Evolutionary conservation across 2,329 filamentous ascomycete species (phyloP).

Genomic region (Zasmidium citrigriseum): DNA sequence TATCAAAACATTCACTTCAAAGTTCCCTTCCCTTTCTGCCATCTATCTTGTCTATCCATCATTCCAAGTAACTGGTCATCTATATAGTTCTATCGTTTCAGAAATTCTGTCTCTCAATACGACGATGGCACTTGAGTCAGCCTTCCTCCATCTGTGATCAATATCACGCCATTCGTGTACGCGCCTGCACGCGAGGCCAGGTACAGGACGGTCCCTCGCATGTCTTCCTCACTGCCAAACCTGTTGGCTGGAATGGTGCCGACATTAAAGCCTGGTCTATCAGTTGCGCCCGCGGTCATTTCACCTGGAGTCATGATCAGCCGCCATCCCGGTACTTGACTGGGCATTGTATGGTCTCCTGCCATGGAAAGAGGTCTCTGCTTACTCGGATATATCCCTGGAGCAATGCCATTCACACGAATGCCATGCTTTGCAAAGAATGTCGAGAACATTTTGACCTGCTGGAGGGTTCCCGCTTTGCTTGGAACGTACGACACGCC

Average conservation of each 20-base stretch:
- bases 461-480: slow-evolving; percentile 45
- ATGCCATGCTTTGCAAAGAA: slow-evolving; percentile 46
- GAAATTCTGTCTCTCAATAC: too few relatives aligned
- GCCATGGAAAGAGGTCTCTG: neutral
- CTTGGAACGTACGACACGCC: slow-evolving; percentile 41
- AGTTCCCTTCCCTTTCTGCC: too few relatives aligned
- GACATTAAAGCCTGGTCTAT: slow-evolving; percentile 11
- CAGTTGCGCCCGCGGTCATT: slow-evolving; percentile 12
- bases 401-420: slow-evolving; percentile 48
- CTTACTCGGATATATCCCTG: slow-evolving; percentile 34
- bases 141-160: slow-evolving; percentile 63
- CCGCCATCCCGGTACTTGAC: neutral
- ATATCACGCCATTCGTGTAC: slow-evolving; percentile 65
- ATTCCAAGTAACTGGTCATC: too few relatives aligned
- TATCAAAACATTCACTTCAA: too few relatives aligned
- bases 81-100: too few relatives aligned
- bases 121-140: neutral
- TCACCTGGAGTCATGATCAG: slow-evolving; percentile 8
- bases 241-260: slow-evolving; percentile 37
- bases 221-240: slow-evolving; percentile 57
- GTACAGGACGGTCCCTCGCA: slow-evolving; percentile 61
- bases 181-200: slow-evolving; percentile 64
- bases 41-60: too few relatives aligned
- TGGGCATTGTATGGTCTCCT: too few relatives aligned
- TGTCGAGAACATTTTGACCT: slow-evolving; percentile 46